Conservation (phyloP, 768 basidiomycete species). For the Hericium erinaceus region DNA sequence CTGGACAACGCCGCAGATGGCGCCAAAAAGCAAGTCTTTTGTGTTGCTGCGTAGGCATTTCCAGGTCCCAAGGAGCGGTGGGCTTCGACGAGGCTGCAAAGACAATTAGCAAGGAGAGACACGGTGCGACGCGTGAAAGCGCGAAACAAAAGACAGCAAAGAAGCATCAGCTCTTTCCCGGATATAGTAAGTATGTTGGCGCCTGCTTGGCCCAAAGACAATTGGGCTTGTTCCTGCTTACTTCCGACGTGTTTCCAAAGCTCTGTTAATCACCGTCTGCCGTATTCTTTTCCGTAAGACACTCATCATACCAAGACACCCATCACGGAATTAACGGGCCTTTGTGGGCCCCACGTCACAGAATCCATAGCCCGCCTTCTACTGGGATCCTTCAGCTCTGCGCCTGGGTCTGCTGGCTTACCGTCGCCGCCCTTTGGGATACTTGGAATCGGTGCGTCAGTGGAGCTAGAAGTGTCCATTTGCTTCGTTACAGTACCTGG, state of each 20-base stretch:
- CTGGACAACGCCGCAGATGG: neutral
- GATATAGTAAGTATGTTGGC: constrained; percentile 1
- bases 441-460: no score
- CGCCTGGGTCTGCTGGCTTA: no score
- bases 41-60: neutral
- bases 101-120: neutral
- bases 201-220: constrained; percentile 3
- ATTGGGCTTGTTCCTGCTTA: neutral
- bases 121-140: constrained; percentile 5
- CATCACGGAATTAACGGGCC: no score
- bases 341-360: neutral
- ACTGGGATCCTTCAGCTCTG: no score
- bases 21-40: neutral
- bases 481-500: no score
- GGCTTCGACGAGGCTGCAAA: neutral
- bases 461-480: no score
- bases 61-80: neutral
- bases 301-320: no score
- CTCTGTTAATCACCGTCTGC: no score
- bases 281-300: no score
- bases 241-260: no score
- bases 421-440: no score
- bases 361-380: neutral
- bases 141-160: constrained; percentile 12
- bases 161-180: neutral